phyloP scores from a whole-genome alignment of 2,329 filamentous ascomycete species.

The Fusarium anguioides region DNA sequence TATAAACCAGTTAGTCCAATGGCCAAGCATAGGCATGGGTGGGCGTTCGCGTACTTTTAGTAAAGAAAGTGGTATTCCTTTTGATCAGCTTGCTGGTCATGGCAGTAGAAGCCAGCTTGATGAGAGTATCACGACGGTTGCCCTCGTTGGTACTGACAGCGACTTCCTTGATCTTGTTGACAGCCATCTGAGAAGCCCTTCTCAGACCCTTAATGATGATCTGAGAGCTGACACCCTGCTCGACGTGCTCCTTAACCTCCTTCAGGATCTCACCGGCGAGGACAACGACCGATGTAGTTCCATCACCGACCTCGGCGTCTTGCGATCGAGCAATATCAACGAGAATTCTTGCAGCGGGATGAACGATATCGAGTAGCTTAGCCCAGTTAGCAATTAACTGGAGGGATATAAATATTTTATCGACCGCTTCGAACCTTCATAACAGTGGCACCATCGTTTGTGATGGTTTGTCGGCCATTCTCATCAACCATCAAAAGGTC shows the following conservation, averaged over 20 bases:
- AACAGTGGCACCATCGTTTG: slow-evolving; percentile 97
- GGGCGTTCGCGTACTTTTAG: slow-evolving; percentile 76
- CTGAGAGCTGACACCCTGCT: slow-evolving; percentile 96
- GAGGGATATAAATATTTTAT: no score
- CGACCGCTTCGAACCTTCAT: slow-evolving; percentile 98
- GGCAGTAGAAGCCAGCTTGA: slow-evolving; percentile 90
- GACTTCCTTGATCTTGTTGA: slow-evolving; percentile 99
- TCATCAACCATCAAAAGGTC: slow-evolving; percentile 95
- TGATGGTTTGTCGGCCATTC: slow-evolving; percentile 97
- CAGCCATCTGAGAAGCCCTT: slow-evolving; percentile 84
- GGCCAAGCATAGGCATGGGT: no score
- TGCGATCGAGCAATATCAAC: slow-evolving; percentile 98
- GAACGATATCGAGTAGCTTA: slow-evolving; percentile 95
- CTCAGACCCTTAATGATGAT: slow-evolving; percentile 96
- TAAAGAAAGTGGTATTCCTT: slow-evolving; percentile 96
- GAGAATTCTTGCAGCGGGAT: slow-evolving; percentile 95
- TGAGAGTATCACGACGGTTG: slow-evolving; percentile 86
- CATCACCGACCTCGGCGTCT: slow-evolving; percentile 98
- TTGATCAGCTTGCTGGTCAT: slow-evolving; percentile 99
- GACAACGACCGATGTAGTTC: slow-evolving; percentile 97
- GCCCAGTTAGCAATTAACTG: slow-evolving; percentile 56
- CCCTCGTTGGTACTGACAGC: slow-evolving; percentile 84
- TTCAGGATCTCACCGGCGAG: slow-evolving; percentile 97
- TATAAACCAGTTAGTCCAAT: slow-evolving; percentile 59
- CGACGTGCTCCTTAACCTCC: slow-evolving; percentile 94